A percentile compares a stretch with the other conserved stretches of the same genome.
These are phyloP conservation scores for Coniferiporia weirii DNA, from an alignment of 1,284 basidiomycete genomes.

Conservation along the genomic window DNA sequence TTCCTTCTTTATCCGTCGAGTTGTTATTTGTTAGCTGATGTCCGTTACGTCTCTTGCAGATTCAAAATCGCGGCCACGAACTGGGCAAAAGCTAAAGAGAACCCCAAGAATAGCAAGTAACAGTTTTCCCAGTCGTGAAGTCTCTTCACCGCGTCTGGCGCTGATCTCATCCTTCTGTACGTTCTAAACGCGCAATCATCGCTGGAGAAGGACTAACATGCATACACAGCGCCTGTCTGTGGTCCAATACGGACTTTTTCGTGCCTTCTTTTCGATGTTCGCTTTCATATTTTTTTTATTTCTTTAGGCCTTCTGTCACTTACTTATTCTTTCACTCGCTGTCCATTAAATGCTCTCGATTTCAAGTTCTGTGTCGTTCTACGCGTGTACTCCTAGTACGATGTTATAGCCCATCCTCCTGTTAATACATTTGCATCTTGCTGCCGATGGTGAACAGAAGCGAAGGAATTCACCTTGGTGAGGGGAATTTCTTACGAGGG, in stretches of 20 bases:
- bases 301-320: slow-evolving; percentile 3
- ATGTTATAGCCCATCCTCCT: slow-evolving; percentile 1
- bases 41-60: slow-evolving; percentile 31
- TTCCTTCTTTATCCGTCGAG: slow-evolving; percentile 29
- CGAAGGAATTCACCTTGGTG: neutral
- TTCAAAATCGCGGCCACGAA: slow-evolving; percentile 71
- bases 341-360: slow-evolving; percentile 4
- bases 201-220: neutral
- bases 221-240: neutral
- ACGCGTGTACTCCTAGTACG: slow-evolving; percentile 7
- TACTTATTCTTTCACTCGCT: slow-evolving; percentile 6
- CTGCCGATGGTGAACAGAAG: neutral
- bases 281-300: neutral
- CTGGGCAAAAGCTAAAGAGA: slow-evolving; percentile 71
- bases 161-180: neutral
- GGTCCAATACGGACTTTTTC: neutral
- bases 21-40: neutral
- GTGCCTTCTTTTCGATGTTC: neutral
- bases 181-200: neutral
- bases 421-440: neutral
- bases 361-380: slow-evolving; percentile 10
- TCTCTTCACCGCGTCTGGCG: slow-evolving; percentile 19
- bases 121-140: neutral
- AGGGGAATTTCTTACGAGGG: neutral
- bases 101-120: slow-evolving; percentile 40